A percentile compares a stretch with the other conserved stretches of the same genome.
Conservation (phyloP, 371 early-diverging fungal genomes). For the Apophysomyces ossiformis region DNA sequence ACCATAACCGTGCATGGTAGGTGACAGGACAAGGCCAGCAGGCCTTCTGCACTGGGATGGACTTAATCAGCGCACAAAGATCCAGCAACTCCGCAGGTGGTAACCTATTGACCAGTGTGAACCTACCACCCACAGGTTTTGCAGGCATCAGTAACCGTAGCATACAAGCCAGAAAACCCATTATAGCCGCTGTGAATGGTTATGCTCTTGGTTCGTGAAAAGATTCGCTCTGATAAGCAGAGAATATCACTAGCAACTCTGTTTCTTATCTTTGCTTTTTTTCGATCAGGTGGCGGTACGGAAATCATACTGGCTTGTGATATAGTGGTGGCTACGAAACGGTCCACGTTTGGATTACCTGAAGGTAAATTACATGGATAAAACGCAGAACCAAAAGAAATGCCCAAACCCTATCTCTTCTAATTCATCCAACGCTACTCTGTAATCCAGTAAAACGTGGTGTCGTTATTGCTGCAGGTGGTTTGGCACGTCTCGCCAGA, state of each 20-base stretch:
- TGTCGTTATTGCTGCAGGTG: slow-evolving; percentile 51
- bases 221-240: not conserved
- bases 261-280: not conserved
- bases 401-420: not conserved
- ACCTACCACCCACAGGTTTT: slow-evolving; percentile 46
- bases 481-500: slow-evolving; percentile 47
- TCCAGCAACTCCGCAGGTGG: slow-evolving; percentile 13
- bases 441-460: slow-evolving; percentile 43
- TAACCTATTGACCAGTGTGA: not conserved
- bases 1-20: slow-evolving; percentile 17
- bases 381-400: not conserved
- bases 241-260: not conserved
- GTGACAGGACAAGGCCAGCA: slow-evolving; percentile 54
- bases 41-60: slow-evolving; percentile 56
- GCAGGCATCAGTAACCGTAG: slow-evolving; percentile 51
- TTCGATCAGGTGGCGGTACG: slow-evolving; percentile 48
- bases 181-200: slow-evolving; percentile 59
- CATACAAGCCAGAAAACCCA: slow-evolving; percentile 40
- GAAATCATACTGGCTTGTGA: slow-evolving; percentile 51
- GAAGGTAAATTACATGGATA: slow-evolving; percentile 28
- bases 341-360: slow-evolving; percentile 50
- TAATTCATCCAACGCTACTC: not conserved
- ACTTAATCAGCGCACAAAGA: slow-evolving; percentile 44
- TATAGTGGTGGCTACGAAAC: slow-evolving; percentile 51
- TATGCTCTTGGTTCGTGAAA: slow-evolving; percentile 36